These are phyloP conservation scores for Arthroderma uncinatum DNA, from an alignment of 2,329 filamentous ascomycete genomes.

Conservation along the genomic window DNA sequence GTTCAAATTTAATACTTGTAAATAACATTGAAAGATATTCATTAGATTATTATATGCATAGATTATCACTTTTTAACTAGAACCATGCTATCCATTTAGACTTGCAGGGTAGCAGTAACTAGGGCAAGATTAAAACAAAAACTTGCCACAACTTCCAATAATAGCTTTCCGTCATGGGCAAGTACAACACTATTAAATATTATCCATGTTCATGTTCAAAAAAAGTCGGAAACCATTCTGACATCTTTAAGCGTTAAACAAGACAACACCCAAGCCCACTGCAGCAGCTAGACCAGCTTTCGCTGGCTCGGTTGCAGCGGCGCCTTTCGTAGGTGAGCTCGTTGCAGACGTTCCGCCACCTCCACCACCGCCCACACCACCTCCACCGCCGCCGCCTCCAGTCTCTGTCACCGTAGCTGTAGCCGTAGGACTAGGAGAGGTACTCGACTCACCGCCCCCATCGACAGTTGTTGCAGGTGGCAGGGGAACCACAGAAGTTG, in stretches of 20 bases:
- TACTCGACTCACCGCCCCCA: conserved; percentile 8
- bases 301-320: conserved; percentile 25
- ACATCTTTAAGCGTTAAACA: conserved; percentile 9
- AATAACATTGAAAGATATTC: too few species aligned
- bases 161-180: background rate
- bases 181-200: background rate
- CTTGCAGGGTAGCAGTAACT: background rate
- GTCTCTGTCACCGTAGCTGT: conserved; percentile 5
- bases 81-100: background rate
- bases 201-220: background rate
- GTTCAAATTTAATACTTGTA: too few species aligned
- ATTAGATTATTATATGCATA: background rate
- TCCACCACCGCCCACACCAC: background rate
- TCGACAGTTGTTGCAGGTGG: conserved; percentile 21
- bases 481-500: conserved; percentile 29
- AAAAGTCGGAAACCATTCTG: background rate
- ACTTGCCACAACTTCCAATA: background rate
- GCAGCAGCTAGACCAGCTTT: conserved; percentile 38
- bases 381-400: background rate
- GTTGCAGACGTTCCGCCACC: background rate
- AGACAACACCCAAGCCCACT: conserved; percentile 35
- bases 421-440: background rate
- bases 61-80: background rate
- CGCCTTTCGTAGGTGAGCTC: conserved; percentile 26
- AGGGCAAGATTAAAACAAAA: background rate